phyloP scores from a whole-genome alignment of 495 filamentous ascomycete genomes.

The Cenococcum geophilum region DNA sequence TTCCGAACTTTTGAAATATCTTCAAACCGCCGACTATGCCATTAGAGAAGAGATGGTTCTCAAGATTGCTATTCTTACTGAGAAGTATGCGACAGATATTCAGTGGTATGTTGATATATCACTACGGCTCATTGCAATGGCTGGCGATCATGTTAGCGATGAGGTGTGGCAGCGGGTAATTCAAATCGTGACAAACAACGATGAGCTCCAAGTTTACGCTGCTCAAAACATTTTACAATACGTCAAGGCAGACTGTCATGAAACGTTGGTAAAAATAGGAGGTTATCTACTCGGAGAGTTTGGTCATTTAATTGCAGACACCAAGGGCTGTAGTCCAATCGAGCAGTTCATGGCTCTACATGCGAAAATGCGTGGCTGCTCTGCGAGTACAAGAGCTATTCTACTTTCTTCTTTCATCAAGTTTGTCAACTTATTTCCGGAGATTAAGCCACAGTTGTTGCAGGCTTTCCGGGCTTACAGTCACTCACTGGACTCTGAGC shows the following conservation, averaged over 20 bases:
- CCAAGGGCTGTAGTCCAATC: constrained; percentile 85
- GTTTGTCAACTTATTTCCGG: constrained; percentile 96
- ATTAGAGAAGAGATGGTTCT: constrained; percentile 99
- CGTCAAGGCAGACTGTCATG: constrained; percentile 87
- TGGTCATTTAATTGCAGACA: constrained; percentile 96
- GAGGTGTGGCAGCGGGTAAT: constrained; percentile 99
- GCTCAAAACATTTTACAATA: constrained; percentile 87
- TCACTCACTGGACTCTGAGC: constrained; percentile 87
- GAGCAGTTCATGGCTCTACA: constrained; percentile 95
- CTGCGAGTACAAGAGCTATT: constrained; percentile 84
- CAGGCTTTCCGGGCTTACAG: constrained; percentile 88
- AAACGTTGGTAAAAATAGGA: constrained; percentile 95
- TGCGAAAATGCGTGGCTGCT: constrained; percentile 81
- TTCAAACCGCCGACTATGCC: constrained; percentile 94
- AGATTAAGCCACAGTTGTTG: constrained; percentile 93
- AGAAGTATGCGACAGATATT: constrained; percentile 96
- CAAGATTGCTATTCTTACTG: constrained; percentile 96
- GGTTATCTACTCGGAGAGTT: constrained; percentile 95
- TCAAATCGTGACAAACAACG: constrained; percentile 99
- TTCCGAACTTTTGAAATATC: constrained; percentile 84
- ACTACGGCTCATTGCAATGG: constrained; percentile 87
- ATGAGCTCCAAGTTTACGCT: constrained; percentile 94
- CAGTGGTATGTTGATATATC: constrained; percentile 99
- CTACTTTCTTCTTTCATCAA: constrained; percentile 93
- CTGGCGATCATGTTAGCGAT: constrained; percentile 97